Evolutionary conservation across 2,329 filamentous ascomycete species (phyloP).

Genomic region (Coleophoma cylindrospora): DNA sequence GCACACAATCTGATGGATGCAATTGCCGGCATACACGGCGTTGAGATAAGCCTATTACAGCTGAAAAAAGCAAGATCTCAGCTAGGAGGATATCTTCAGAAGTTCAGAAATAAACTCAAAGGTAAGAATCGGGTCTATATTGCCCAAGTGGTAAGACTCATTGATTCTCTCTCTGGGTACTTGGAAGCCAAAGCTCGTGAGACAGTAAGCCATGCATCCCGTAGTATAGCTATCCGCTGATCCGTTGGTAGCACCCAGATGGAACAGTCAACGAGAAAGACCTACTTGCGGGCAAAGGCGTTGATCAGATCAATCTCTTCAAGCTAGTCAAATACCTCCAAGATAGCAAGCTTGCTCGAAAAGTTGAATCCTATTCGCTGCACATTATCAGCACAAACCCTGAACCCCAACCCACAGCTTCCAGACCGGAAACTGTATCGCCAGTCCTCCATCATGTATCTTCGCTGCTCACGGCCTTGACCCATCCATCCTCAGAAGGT

Average conservation of each 20-base stretch:
- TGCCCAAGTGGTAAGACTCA: slow-evolving; percentile 76
- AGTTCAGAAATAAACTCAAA: slow-evolving; percentile 83
- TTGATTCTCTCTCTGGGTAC: slow-evolving; percentile 72
- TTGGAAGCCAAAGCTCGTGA: slow-evolving; percentile 48
- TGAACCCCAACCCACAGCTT: slow-evolving; percentile 4
- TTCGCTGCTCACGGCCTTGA: slow-evolving; percentile 72
- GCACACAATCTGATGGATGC: slow-evolving; percentile 98
- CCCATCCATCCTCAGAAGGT: slow-evolving; percentile 74
- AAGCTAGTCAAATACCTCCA: slow-evolving; percentile 84
- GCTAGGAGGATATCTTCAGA: slow-evolving; percentile 76
- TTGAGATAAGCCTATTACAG: slow-evolving; percentile 68
- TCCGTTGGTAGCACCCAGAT: slow-evolving; percentile 39
- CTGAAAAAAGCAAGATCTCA: slow-evolving; percentile 69
- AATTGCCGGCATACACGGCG: slow-evolving; percentile 79
- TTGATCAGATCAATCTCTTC: slow-evolving; percentile 93
- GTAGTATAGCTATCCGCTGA: background rate
- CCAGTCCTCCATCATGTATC: slow-evolving; percentile 47
- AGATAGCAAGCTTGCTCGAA: slow-evolving; percentile 87
- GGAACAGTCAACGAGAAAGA: slow-evolving; percentile 66
- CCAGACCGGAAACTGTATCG: slow-evolving; percentile 11
- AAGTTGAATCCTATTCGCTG: slow-evolving; percentile 80
- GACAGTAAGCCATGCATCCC: slow-evolving; percentile 34
- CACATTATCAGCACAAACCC: slow-evolving; percentile 39
- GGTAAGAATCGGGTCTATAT: slow-evolving; percentile 90
- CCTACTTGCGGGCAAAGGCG: slow-evolving; percentile 76